Evolutionary conservation across 176 grass and related monocot genomes (phyloP).

Genomic region (Juncus effusus): DNA sequence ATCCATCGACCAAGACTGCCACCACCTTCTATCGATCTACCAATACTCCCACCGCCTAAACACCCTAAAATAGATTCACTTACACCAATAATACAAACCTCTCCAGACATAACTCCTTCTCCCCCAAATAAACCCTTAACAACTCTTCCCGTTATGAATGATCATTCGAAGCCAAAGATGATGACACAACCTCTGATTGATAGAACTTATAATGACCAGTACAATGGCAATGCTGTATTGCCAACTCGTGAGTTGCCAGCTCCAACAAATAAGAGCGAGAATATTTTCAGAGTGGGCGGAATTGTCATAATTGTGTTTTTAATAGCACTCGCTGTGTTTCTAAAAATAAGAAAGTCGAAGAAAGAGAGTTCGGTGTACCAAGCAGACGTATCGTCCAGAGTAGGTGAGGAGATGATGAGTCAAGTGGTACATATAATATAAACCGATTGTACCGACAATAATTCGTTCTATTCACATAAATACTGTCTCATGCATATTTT

Average conservation of each 20-base stretch:
- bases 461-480: background rate
- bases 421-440: no score
- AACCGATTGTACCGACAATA: no score
- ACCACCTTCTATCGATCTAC: conserved; percentile 4
- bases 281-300: background rate
- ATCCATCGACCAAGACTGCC: conserved; percentile 5
- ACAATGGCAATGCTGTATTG: background rate
- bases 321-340: conserved; percentile 24
- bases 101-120: no score
- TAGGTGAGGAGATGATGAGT: background rate
- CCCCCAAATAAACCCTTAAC: no score
- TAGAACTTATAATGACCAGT: no score
- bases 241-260: conserved; percentile 2
- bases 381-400: background rate
- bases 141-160: no score
- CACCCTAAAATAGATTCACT: no score
- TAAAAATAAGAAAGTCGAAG: conserved; percentile 35
- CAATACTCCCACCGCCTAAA: no score
- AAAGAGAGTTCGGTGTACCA: conserved; percentile 20
- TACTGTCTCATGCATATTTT: background rate
- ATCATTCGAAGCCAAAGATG: no score
- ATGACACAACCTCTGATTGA: no score
- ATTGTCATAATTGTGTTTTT: conserved; percentile 31
- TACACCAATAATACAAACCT: no score
- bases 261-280: conserved; percentile 11